A percentile compares a stretch with the other conserved stretches of the same genome.
phyloP scores from a whole-genome alignment of 768 basidiomycete species.

The Sistotremastrum niveocremeum region DNA sequence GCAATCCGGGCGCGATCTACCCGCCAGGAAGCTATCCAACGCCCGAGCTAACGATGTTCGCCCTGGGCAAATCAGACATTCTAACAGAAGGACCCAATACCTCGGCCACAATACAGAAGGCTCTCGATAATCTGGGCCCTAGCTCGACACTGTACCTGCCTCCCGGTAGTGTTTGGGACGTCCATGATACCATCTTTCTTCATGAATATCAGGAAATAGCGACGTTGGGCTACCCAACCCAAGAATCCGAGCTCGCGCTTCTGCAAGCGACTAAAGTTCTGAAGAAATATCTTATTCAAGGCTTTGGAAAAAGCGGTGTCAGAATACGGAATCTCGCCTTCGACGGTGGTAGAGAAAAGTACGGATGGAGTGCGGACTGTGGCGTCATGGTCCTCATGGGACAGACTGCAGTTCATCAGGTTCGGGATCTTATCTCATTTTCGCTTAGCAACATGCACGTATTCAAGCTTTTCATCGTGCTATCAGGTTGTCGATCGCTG shows the following conservation, averaged over 20 bases:
- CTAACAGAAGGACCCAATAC: slow-evolving; percentile 1
- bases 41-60: slow-evolving; percentile 5
- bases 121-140: slow-evolving; percentile 10
- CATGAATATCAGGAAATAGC: slow-evolving; percentile 11
- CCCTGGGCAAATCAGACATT: slow-evolving; percentile 1
- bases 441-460: neutral
- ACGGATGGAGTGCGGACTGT: slow-evolving; percentile 7
- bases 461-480: neutral
- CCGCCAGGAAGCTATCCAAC: slow-evolving; percentile 6
- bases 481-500: slow-evolving; percentile 10
- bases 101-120: slow-evolving; percentile 8
- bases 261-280: slow-evolving; percentile 10
- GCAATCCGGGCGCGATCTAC: slow-evolving; percentile 4
- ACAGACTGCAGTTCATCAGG: slow-evolving; percentile 8
- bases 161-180: slow-evolving; percentile 6
- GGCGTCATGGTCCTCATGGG: slow-evolving; percentile 13
- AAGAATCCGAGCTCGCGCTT: slow-evolving; percentile 9
- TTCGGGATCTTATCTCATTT: neutral
- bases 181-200: slow-evolving; percentile 6
- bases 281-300: slow-evolving; percentile 6
- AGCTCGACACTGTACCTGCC: slow-evolving; percentile 12
- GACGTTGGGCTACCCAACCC: slow-evolving; percentile 11
- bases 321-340: slow-evolving; percentile 10
- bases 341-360: slow-evolving; percentile 12
- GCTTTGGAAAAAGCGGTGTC: slow-evolving; percentile 6